A percentile compares a stretch with the other conserved stretches of the same genome.
Conservation (phyloP, 2,329 filamentous ascomycete genomes). For the Lanzia echinophila region DNA sequence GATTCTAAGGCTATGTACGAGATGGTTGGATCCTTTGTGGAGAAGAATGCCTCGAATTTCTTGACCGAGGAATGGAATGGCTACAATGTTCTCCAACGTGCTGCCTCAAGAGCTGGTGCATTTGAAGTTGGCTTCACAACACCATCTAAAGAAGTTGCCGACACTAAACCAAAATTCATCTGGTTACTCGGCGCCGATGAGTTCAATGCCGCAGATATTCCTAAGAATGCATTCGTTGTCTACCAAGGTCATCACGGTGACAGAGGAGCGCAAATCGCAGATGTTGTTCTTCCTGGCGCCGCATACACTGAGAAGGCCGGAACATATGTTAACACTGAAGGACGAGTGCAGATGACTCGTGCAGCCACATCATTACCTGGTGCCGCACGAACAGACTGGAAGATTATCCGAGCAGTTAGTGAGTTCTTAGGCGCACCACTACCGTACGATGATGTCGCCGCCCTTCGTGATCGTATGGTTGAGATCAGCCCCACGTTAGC, state of each 20-base stretch:
- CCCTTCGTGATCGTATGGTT: conserved; percentile 85
- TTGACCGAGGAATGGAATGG: conserved; percentile 89
- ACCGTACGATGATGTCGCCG: conserved; percentile 87
- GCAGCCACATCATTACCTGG: conserved; percentile 84
- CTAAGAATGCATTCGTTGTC: conserved; percentile 91
- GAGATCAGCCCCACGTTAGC: conserved; percentile 89
- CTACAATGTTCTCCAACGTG: conserved; percentile 92
- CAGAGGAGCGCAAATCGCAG: conserved; percentile 82
- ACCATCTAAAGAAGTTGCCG: conserved; percentile 72
- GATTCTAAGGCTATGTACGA: conserved; percentile 94
- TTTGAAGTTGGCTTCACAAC: conserved; percentile 94
- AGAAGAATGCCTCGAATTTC: conserved; percentile 89
- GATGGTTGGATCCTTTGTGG: conserved; percentile 80
- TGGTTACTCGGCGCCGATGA: conserved; percentile 97
- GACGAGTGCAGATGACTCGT: conserved; percentile 88
- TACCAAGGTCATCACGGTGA: conserved; percentile 99
- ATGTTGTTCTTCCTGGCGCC: conserved; percentile 87
- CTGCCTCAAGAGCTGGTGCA: conserved; percentile 84
- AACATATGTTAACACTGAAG: conserved; percentile 97
- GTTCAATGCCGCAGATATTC: conserved; percentile 75
- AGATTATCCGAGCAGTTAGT: conserved; percentile 88
- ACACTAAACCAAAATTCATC: conserved; percentile 86
- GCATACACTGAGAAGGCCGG: conserved; percentile 96
- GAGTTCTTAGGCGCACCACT: conserved; percentile 85
- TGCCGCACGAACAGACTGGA: conserved; percentile 93